Percentiles rank a stretch among this genome's conserved stretches.
Evolutionary conservation across 352 stramenopile genomes (phyloP).

Genomic region (Thraustochytrium sp.): DNA sequence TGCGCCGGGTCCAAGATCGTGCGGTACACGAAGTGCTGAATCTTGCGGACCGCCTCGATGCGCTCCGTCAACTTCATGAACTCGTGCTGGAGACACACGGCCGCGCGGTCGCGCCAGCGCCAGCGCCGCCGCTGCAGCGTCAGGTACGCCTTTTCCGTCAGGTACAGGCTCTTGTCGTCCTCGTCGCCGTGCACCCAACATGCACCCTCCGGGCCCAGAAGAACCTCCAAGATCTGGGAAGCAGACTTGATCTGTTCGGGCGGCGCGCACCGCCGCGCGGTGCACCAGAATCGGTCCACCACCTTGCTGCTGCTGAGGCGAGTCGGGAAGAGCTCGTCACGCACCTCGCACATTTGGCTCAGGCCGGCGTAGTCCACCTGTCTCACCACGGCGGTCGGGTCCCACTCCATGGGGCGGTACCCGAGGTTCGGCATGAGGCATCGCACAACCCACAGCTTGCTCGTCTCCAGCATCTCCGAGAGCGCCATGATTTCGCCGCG

Average conservation of each 20-base stretch:
- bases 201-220: neutral
- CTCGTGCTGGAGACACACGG: neutral
- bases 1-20: neutral
- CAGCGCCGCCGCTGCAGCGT: conserved; percentile 8
- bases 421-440: neutral
- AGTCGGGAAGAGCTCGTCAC: neutral
- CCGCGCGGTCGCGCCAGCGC: neutral
- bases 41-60: neutral
- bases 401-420: neutral
- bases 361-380: conserved; percentile 1
- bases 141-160: neutral
- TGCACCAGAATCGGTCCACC: neutral
- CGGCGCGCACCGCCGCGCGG: neutral
- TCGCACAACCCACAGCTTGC: neutral
- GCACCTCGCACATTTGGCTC: neutral
- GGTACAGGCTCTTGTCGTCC: neutral
- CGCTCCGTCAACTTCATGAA: conserved; percentile 20
- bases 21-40: conserved; percentile 11
- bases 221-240: neutral
- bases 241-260: neutral
- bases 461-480: neutral
- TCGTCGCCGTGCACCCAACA: neutral
- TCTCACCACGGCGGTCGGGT: neutral
- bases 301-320: neutral
- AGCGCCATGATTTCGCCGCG: neutral